Evolutionary conservation across 179 eudicot genomes (phyloP).

Genomic region (Amaranthus tricolor): DNA sequence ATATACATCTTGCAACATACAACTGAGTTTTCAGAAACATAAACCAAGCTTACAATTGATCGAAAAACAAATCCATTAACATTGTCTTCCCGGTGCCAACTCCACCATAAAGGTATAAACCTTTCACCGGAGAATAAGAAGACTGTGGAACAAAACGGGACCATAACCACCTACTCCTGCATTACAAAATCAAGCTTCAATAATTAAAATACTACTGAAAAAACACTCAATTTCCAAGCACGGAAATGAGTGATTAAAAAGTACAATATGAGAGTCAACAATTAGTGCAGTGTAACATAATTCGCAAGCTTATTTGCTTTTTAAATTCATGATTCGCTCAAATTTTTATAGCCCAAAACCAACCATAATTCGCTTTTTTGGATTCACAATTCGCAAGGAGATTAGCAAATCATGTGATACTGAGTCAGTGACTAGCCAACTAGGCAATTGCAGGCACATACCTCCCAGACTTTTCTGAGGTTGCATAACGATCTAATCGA

Average conservation of each 20-base stretch:
- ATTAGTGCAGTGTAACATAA: no score
- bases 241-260: neutral
- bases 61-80: constrained; percentile 84
- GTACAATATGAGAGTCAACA: neutral
- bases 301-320: no score
- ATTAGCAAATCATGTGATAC: no score
- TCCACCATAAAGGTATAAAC: constrained; percentile 78
- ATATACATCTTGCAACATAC: neutral
- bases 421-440: neutral
- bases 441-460: constrained; percentile 21
- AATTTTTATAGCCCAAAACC: no score
- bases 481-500: constrained; percentile 65
- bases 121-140: constrained; percentile 68
- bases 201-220: neutral
- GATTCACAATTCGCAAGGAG: no score
- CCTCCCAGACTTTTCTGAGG: constrained; percentile 64
- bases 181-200: constrained; percentile 21
- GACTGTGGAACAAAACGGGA: constrained; percentile 71
- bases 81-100: constrained; percentile 91
- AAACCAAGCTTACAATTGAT: constrained; percentile 59
- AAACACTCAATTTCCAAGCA: neutral
- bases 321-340: no score
- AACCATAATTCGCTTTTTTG: no score
- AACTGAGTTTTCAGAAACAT: neutral
- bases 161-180: constrained; percentile 87